phyloP scores from a whole-genome alignment of 2,329 filamentous ascomycete species.

The Hypoxylon sp. region DNA sequence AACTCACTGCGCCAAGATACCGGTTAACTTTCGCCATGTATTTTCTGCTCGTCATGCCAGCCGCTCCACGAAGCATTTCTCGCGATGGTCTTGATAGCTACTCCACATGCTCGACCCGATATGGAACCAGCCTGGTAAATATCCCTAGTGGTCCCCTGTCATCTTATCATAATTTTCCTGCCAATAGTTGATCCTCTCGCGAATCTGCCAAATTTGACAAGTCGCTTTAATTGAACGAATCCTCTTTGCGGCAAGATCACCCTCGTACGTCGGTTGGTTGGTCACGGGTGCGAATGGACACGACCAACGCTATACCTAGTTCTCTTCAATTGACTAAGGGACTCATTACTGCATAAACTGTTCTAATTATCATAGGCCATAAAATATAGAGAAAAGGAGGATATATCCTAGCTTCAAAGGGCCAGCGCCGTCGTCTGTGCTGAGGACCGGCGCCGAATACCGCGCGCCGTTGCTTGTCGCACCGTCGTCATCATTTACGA shows the following conservation, averaged over 20 bases:
- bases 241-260: constrained; percentile 26
- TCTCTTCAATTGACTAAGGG: constrained; percentile 3
- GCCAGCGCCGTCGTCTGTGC: constrained; percentile 21
- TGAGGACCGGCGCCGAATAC: constrained; percentile 18
- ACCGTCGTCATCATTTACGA: constrained; percentile 23
- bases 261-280: constrained; percentile 26
- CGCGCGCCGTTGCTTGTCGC: constrained; percentile 25
- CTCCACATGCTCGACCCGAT: constrained; percentile 29
- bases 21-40: constrained; percentile 4
- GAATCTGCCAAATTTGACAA: constrained; percentile 44
- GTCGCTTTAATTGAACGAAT: constrained; percentile 32
- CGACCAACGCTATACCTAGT: constrained; percentile 19
- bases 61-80: constrained; percentile 35
- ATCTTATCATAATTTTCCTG: constrained; percentile 34
- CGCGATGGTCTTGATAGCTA: constrained; percentile 38
- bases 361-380: constrained; percentile 13
- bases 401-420: constrained; percentile 1
- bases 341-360: constrained; percentile 2
- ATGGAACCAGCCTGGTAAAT: constrained; percentile 31
- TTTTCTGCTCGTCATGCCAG: constrained; percentile 35
- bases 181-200: constrained; percentile 37
- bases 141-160: constrained; percentile 28
- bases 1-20: constrained; percentile 30
- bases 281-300: constrained; percentile 28
- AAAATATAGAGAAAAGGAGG: constrained; percentile 16